phyloP scores from a whole-genome alignment of 2,329 filamentous ascomycete species.

The Berkeleyomyces basicola region DNA sequence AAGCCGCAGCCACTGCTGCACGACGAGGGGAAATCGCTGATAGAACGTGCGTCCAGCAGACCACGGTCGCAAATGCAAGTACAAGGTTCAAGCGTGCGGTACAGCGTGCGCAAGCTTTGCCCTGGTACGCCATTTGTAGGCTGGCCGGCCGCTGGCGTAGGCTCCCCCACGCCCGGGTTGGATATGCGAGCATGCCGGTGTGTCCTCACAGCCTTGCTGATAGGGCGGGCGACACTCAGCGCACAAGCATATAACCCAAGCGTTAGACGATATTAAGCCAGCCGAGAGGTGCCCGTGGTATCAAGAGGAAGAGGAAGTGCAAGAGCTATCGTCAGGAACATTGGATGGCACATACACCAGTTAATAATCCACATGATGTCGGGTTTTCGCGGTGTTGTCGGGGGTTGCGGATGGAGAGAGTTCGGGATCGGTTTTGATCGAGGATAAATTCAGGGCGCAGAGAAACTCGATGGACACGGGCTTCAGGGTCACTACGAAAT shows the following conservation, averaged over 20 bases:
- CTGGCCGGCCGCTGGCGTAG: background rate
- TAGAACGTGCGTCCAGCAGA: background rate
- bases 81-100: background rate
- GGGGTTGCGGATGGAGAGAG: slow-evolving; percentile 10
- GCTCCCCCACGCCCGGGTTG: background rate
- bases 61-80: background rate
- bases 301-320: background rate
- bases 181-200: background rate
- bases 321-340: background rate
- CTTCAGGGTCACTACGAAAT: background rate
- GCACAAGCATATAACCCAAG: background rate
- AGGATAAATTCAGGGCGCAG: slow-evolving; percentile 2
- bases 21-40: background rate
- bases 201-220: background rate
- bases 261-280: too few species aligned
- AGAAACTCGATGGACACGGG: background rate
- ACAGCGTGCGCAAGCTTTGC: background rate
- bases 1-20: background rate
- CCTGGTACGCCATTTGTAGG: background rate
- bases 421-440: slow-evolving; percentile 14
- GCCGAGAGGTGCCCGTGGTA: background rate
- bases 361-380: slow-evolving; percentile 78
- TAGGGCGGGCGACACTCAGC: background rate
- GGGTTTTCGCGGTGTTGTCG: slow-evolving; percentile 11
- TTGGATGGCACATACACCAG: slow-evolving; percentile 56